Evolutionary conservation across 176 grass and related monocot species (phyloP), one percentile per base, ranked within the genome.

Genomic region (Triticum monococcum): DNA sequence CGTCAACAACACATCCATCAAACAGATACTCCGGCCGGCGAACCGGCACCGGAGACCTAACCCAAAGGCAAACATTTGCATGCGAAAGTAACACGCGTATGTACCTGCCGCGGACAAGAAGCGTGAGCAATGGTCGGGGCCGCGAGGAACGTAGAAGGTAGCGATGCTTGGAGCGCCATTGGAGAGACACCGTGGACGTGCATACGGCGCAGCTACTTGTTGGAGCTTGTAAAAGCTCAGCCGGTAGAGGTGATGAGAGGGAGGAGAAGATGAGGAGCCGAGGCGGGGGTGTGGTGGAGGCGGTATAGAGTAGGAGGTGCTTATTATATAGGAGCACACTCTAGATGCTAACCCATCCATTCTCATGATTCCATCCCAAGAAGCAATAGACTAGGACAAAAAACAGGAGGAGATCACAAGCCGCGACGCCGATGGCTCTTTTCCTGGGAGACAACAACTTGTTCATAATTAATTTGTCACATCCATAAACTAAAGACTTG

Each of bases 61-160:
- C 28, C 31, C 30, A 8, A 20, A 14, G 2, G n/a, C 7, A 79
- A 61, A 20, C 23, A 9, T 9, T 17, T 23, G 3, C 22, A 0
- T n/a, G 1, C 0, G 10, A 43, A 43, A 43, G 40, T 10, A 37
- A 17, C 11, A 25, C 13, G 22, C 32, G 11, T 6, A 12, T n/a
- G 37, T 88, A 95, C 95, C 89, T 97, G 89, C 31, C 95, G 84
- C 18, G 84, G 88, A 66, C 80, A 73, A 75, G 82, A 69, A 18
- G 78, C 38, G 8, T 72, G 33, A 26, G 83, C 2, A 36, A 54
- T 56, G 40, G 80, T 2, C 46, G 87, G 87, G n/a, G 64, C n/a
- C 48, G 87, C 83, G 60, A 46, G 87, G 77, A 98, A 95, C n/a
- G 88, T 62, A 2, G 83, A 82, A 1, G 93, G 60, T 18, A 77